Evolutionary conservation across 768 basidiomycete genomes (phyloP).

Genomic region (Russula earlei): DNA sequence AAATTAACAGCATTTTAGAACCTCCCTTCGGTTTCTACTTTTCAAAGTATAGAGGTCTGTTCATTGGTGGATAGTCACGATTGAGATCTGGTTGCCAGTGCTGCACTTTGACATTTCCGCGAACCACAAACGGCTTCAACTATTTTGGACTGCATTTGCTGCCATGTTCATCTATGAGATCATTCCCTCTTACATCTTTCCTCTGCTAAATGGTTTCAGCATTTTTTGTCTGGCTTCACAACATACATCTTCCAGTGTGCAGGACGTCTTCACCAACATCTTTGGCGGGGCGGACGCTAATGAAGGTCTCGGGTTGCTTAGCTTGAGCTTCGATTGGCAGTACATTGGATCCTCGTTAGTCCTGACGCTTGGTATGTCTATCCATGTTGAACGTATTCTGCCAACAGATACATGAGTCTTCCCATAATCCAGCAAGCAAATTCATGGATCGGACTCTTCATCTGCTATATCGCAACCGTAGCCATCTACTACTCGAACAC

Average conservation of each 20-base stretch:
- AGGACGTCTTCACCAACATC: conserved; percentile 46
- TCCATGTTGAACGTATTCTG: neutral
- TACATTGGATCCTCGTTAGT: conserved; percentile 40
- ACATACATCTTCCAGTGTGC: conserved; percentile 33
- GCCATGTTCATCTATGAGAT: conserved; percentile 47
- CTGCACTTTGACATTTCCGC: conserved; percentile 39
- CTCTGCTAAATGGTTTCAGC: conserved; percentile 50
- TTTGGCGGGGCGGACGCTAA: conserved; percentile 62
- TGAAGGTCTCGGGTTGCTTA: conserved; percentile 55
- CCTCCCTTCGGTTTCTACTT: conserved; percentile 48
- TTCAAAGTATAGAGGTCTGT: conserved; percentile 35
- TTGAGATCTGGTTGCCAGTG: conserved; percentile 31
- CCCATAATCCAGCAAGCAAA: conserved; percentile 53
- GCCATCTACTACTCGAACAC: conserved; percentile 54
- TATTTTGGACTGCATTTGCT: conserved; percentile 43
- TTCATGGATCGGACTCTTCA: conserved; percentile 43
- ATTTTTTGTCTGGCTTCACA: conserved; percentile 54
- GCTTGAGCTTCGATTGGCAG: conserved; percentile 61
- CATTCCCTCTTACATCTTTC: conserved; percentile 51
- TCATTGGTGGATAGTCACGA: neutral
- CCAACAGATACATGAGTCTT: conserved; percentile 36
- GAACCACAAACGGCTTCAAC: conserved; percentile 40
- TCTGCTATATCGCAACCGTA: conserved; percentile 46
- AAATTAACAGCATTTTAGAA: conserved; percentile 28
- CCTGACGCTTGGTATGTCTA: neutral